Evolutionary conservation across 352 stramenopile genomes (phyloP).

Genomic region (Thraustochytrium striatum): DNA sequence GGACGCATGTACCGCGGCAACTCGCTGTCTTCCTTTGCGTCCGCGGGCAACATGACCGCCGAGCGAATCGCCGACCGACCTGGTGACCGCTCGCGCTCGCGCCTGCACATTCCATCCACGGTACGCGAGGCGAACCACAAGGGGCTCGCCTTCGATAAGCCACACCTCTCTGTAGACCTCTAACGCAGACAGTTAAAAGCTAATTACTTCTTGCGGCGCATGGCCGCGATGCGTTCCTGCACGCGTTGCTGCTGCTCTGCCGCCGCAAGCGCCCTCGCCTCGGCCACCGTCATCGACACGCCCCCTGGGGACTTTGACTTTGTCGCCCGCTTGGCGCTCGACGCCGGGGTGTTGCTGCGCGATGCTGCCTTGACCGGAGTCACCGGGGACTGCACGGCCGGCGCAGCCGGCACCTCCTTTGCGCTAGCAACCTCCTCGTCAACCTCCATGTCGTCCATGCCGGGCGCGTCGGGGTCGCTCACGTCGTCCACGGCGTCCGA

Average conservation of each 20-base stretch:
- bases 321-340: not conserved
- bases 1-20: not conserved
- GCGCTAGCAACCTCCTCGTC: no score
- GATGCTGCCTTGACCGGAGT: not conserved
- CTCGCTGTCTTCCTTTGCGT: conserved; percentile 44
- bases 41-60: not conserved
- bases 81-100: no score
- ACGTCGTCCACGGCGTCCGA: no score
- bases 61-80: no score
- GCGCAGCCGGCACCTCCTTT: not conserved
- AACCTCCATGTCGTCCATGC: no score
- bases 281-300: not conserved
- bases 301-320: not conserved
- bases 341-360: not conserved
- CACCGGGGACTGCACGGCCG: not conserved
- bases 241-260: not conserved
- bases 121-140: not conserved
- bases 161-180: not conserved
- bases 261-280: not conserved
- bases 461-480: no score
- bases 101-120: not conserved
- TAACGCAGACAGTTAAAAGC: not conserved
- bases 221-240: not conserved
- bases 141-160: not conserved
- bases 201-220: not conserved